Evolutionary conservation across 495 filamentous ascomycete genomes (phyloP).

Genomic region (Trichoderma asperelloides): DNA sequence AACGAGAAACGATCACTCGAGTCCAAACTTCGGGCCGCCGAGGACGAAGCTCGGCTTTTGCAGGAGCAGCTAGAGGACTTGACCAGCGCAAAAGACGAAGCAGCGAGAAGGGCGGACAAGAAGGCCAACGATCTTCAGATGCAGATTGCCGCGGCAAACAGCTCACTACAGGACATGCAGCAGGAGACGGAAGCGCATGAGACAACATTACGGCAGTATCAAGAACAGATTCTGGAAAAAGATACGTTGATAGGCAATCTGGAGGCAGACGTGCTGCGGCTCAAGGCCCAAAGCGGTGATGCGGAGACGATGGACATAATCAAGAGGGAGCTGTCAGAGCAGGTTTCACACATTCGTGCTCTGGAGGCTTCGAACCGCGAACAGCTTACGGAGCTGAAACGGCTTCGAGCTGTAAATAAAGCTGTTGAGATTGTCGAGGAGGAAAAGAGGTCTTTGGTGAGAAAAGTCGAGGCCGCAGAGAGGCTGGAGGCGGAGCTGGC

Average conservation of each 20-base stretch:
- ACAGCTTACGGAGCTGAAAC: constrained; percentile 69
- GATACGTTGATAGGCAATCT: constrained; percentile 62
- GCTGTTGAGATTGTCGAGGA: constrained; percentile 92
- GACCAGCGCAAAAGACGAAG: constrained; percentile 58
- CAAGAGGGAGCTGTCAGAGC: constrained; percentile 75
- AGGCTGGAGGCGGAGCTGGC: constrained; percentile 63
- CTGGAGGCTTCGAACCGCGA: constrained; percentile 74
- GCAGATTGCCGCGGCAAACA: constrained; percentile 57
- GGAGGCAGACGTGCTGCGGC: constrained; percentile 70
- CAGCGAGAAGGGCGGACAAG: constrained; percentile 61
- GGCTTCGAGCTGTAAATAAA: constrained; percentile 67
- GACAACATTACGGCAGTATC: constrained; percentile 49
- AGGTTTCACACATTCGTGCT: constrained; percentile 78
- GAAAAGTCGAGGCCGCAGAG: constrained; percentile 65
- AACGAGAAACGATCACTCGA: constrained; percentile 66
- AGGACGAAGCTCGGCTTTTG: constrained; percentile 61
- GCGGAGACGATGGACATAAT: constrained; percentile 72
- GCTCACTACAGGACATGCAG: constrained; percentile 60
- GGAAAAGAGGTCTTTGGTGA: constrained; percentile 79
- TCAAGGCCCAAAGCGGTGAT: constrained; percentile 80
- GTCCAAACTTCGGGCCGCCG: constrained; percentile 55
- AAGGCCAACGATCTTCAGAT: constrained; percentile 62
- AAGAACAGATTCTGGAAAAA: constrained; percentile 56
- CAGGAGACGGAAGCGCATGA: constrained; percentile 60
- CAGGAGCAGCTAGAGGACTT: constrained; percentile 75